Conservation (phyloP, 345 rosid species). For the Limnanthes douglasii region DNA sequence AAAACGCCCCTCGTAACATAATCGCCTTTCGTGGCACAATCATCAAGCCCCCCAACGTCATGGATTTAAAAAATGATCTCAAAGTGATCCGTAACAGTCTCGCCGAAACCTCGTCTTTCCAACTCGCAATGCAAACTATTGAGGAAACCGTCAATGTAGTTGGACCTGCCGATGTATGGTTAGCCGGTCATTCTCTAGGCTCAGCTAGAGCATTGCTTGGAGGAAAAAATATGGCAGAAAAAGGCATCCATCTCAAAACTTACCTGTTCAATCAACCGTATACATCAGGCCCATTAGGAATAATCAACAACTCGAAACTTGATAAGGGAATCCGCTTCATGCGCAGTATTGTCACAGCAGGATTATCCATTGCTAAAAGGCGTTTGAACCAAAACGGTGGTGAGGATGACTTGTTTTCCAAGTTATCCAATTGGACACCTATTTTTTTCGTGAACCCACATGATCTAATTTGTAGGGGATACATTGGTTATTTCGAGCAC, state of each 20-base stretch:
- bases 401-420: constrained; percentile 5
- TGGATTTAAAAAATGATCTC: constrained; percentile 24
- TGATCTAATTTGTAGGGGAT: constrained; percentile 29
- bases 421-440: constrained; percentile 24
- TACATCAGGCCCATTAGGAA: constrained; percentile 20
- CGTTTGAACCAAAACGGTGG: constrained; percentile 2
- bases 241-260: constrained; percentile 12
- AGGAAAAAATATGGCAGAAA: constrained; percentile 25
- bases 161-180: constrained; percentile 24
- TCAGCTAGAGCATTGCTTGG: constrained; percentile 33
- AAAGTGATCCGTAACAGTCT: constrained; percentile 18
- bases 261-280: constrained; percentile 41
- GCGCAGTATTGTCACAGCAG: constrained; percentile 25
- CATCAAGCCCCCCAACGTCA: constrained; percentile 17
- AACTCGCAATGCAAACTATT: constrained; percentile 25
- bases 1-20: constrained; percentile 18
- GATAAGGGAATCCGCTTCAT: constrained; percentile 21
- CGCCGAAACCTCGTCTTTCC: constrained; percentile 24
- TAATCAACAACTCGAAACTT: constrained; percentile 17
- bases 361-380: constrained; percentile 17
- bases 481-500: constrained; percentile 31
- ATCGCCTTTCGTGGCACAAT: constrained; percentile 39
- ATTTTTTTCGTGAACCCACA: constrained; percentile 24
- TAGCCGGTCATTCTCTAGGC: constrained; percentile 40
- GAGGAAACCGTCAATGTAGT: constrained; percentile 11